Percentiles rank a stretch among this genome's conserved stretches.
Evolutionary conservation across 192 early-diverging fungal species (phyloP).

Genomic region (Linnemannia exigua): DNA sequence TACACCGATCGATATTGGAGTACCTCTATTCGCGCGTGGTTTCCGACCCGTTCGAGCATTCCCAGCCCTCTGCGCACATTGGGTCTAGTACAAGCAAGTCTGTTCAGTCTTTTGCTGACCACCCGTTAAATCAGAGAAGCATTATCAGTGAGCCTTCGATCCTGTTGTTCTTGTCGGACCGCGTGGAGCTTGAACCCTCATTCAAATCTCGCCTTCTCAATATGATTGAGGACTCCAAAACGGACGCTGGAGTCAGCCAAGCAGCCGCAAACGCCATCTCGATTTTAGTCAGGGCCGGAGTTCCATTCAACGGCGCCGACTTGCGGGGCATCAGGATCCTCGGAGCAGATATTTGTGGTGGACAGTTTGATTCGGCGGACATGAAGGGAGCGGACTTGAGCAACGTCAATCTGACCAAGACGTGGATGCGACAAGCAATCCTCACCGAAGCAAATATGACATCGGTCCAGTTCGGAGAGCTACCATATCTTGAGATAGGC

Average conservation of each 20-base stretch:
- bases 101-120: not conserved
- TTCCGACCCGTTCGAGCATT: not conserved
- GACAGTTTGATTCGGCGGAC: slow-evolving; percentile 10
- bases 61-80: not conserved
- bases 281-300: no score
- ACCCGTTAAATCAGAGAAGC: not conserved
- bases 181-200: not conserved
- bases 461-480: no score
- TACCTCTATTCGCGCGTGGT: not conserved
- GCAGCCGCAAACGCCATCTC: no score
- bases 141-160: not conserved
- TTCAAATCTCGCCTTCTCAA: no score
- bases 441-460: no score
- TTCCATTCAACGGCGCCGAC: not conserved
- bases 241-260: no score
- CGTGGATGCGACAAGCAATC: no score
- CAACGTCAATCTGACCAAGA: no score
- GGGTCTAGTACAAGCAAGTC: not conserved
- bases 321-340: slow-evolving; percentile 10
- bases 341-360: slow-evolving; percentile 8
- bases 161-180: not conserved
- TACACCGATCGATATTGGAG: slow-evolving; percentile 13
- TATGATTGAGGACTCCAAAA: no score
- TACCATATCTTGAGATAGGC: no score
- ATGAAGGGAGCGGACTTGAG: no score